These are phyloP conservation scores for Taiozyma sp. DNA, from an alignment of 1,139 yeast genomes.

Conservation along the genomic window DNA sequence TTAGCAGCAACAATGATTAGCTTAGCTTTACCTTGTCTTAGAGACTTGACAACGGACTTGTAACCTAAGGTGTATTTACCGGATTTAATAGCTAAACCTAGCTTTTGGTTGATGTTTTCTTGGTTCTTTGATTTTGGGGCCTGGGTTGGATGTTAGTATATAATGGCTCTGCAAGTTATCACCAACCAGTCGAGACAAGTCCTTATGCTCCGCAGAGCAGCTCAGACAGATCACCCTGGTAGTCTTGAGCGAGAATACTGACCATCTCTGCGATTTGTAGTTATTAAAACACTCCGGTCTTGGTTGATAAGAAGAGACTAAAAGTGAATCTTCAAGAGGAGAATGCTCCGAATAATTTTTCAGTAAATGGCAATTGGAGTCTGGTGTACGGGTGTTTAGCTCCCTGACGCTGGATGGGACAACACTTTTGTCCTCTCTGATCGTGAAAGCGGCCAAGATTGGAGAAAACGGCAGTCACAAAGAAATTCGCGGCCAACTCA, in stretches of 20 bases:
- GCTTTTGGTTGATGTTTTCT: conserved; percentile 97
- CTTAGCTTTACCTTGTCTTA: conserved; percentile 99
- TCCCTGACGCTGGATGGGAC: not conserved
- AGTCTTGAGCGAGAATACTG: conserved; percentile 39
- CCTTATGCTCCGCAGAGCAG: not conserved
- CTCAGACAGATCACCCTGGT: not conserved
- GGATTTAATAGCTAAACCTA: conserved; percentile 96
- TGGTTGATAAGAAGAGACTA: conserved; percentile 1
- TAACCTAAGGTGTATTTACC: conserved; percentile 99
- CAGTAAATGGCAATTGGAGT: not conserved
- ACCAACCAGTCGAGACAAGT: not conserved
- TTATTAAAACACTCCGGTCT: conserved; percentile 85
- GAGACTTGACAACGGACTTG: conserved; percentile 98
- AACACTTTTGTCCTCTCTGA: not conserved
- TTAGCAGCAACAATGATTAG: conserved; percentile 97
- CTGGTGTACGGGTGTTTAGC: not conserved
- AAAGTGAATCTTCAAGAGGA: not conserved
- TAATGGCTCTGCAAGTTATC: not conserved
- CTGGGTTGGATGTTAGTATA: conserved; percentile 40
- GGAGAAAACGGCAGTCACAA: not conserved
- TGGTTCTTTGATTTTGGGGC: conserved; percentile 92
- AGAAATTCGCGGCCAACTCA: not conserved
- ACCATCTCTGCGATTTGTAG: conserved; percentile 90
- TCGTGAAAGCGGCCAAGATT: not conserved
- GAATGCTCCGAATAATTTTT: not conserved